Conservation (phyloP, 352 stramenopile species). For the Globisporangium radiosum region DNA sequence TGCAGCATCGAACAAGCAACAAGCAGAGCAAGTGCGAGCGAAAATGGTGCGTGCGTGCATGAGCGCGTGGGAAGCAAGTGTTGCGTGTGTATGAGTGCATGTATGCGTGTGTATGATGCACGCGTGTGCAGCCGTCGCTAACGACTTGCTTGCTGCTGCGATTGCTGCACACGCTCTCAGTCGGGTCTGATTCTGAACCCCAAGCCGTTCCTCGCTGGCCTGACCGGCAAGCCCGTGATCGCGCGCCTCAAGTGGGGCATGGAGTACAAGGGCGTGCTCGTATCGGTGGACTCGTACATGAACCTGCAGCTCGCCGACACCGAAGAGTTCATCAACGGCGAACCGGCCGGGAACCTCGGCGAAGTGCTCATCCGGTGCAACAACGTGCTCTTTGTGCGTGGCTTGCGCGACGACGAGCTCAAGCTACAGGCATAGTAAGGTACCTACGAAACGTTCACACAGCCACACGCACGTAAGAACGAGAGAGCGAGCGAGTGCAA, state of each 20-base stretch:
- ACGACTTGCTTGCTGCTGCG: not conserved
- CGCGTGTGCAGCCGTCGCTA: too few relatives aligned
- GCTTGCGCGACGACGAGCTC: constrained; percentile 29
- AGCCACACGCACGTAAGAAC: too few relatives aligned
- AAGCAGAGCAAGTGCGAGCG: not conserved
- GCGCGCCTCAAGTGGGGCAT: constrained; percentile 99
- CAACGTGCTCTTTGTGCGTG: constrained; percentile 97
- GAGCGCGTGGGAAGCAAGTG: too few relatives aligned
- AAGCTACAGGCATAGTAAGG: constrained; percentile 9
- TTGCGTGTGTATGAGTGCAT: not conserved
- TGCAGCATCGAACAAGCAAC: not conserved
- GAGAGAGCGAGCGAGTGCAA: too few relatives aligned
- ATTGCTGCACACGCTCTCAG: constrained; percentile 19
- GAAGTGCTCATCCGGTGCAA: constrained; percentile 99
- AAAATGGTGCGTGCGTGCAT: not conserved
- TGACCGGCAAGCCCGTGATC: constrained; percentile 94
- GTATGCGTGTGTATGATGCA: not conserved
- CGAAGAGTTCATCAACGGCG: constrained; percentile 97
- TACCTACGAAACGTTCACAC: too few relatives aligned
- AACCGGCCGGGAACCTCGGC: constrained; percentile 94
- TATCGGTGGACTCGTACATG: constrained; percentile 98
- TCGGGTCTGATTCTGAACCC: constrained; percentile 91
- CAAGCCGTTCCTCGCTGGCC: constrained; percentile 93
- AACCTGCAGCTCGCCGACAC: constrained; percentile 97
- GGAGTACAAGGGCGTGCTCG: constrained; percentile 96